Percentiles rank a stretch among this genome's conserved stretches.
These are phyloP conservation scores for Dendrothele bispora DNA, from an alignment of 768 basidiomycete genomes.

Conservation along the genomic window DNA sequence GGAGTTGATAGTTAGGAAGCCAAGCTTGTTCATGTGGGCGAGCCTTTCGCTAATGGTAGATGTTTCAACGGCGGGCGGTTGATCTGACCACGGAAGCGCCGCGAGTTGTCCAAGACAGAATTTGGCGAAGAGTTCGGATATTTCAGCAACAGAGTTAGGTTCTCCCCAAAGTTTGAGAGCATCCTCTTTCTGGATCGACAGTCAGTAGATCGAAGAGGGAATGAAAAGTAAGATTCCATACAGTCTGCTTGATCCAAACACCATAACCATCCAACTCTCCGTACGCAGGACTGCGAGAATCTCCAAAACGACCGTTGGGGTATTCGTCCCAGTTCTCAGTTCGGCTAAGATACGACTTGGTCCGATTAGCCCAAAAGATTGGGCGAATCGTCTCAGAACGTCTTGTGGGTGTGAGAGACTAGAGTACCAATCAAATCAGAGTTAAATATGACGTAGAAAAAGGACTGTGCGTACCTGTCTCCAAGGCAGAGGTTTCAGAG, in stretches of 20 bases:
- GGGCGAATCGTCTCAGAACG: conserved; percentile 92
- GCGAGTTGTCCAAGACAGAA: conserved; percentile 77
- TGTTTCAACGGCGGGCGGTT: conserved; percentile 83
- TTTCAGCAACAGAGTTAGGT: conserved; percentile 64
- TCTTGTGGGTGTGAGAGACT: conserved; percentile 91
- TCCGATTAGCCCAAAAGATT: conserved; percentile 98
- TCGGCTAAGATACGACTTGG: conserved; percentile 91
- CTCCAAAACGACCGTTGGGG: conserved; percentile 98
- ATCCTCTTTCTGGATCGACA: conserved; percentile 67
- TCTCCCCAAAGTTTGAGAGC: conserved; percentile 87
- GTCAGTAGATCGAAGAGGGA: conserved; percentile 5
- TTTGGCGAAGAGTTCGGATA: conserved; percentile 72
- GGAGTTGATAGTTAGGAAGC: conserved; percentile 96
- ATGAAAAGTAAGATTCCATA: conserved; percentile 30
- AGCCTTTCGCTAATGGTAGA: conserved; percentile 75
- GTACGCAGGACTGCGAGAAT: conserved; percentile 95
- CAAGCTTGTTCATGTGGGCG: conserved; percentile 83
- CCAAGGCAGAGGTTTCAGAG: conserved; percentile 96
- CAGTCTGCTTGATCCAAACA: conserved; percentile 87
- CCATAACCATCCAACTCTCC: conserved; percentile 98
- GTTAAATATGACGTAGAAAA: conserved; percentile 13
- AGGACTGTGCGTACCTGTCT: conserved; percentile 62
- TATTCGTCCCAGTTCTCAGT: conserved; percentile 99
- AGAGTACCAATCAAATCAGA: conserved; percentile 10
- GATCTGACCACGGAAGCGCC: conserved; percentile 95